Percentiles rank a stretch among this genome's conserved stretches.
Conservation (phyloP, 352 stramenopile species). For the Aphanomyces cochlioides region DNA sequence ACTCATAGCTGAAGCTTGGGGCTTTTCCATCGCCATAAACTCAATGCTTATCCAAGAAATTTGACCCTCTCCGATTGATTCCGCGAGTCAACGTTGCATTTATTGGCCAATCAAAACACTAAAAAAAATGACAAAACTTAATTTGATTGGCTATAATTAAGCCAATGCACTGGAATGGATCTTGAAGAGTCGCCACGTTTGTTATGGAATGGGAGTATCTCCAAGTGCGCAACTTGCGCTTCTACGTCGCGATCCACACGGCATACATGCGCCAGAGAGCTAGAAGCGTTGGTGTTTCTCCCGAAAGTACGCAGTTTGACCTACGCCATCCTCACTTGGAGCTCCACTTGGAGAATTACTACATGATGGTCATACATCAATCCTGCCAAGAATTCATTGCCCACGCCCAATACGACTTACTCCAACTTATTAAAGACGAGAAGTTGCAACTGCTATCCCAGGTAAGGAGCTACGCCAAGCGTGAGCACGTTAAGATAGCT, state of each 20-base stretch:
- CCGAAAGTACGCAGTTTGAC: neutral
- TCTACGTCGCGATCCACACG: conserved; percentile 22
- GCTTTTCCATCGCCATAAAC: no score
- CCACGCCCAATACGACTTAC: neutral
- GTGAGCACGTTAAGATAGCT: conserved; percentile 1
- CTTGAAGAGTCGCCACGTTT: neutral
- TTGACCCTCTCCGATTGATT: no score
- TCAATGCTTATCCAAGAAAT: no score
- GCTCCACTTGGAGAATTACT: conserved; percentile 24
- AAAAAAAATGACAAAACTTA: neutral
- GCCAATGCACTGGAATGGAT: neutral
- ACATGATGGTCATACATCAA: conserved; percentile 7
- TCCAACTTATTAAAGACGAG: neutral
- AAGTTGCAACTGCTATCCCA: conserved; percentile 6
- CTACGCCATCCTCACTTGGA: conserved; percentile 8
- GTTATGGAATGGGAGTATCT: neutral
- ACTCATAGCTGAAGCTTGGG: no score
- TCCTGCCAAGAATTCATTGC: conserved; percentile 18
- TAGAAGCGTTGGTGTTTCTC: neutral
- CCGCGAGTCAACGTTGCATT: no score
- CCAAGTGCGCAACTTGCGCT: conserved; percentile 16
- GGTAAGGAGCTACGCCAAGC: conserved; percentile 6
- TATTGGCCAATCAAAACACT: no score
- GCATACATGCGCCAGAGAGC: conserved; percentile 14
- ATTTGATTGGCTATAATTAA: conserved; percentile 7